Evolutionary conservation across 2,329 filamentous ascomycete species (phyloP), one percentile per base, ranked within the genome.

Genomic region (Pseudopyrenochaeta lycopersici): DNA sequence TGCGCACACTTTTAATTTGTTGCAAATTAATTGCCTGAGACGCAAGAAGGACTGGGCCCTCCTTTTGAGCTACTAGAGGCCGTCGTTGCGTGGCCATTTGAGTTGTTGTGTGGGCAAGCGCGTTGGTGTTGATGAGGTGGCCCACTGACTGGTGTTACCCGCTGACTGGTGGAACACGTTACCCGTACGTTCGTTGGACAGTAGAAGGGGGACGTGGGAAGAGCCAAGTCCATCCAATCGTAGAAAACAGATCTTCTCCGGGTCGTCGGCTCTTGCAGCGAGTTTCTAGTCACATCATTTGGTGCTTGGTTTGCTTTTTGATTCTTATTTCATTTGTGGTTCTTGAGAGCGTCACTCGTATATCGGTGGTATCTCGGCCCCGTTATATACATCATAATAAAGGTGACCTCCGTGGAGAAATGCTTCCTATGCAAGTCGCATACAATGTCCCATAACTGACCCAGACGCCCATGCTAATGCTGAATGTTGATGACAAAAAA

Each of bases 381-480:
- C 56, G 49, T 52, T 45, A 39, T 56, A 44, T 53, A 56, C 50
- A 46, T 47, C 29, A 54, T 56, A n/a, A n/a, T 52, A 48, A 47
- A 35, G 27, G 48, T 49, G 41, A 21, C n/a, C 46, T 54, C 46
- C 27, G 33, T 51, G 48, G 54, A 35, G 30, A 39, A 42, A 18
- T 42, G 43, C 18, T 42, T 17, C 45, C 41, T 49, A n/a, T 42
- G 23, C 51, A 50, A 53, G 45, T 30, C 48, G 50, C 48, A 56
- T 50, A 15, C 44, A 42, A 52, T 65, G 47, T 57, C 56, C 7
- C 55, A 46, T 38, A 33, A 49, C 49, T 40, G 46, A 45, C 57
- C 54, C 64, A 65, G 78, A 79, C 76, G 73, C 77, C 75, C 58
- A 66, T 76, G 76, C 76, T 78, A 75, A 74, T 72, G 71, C 68